Conservation (phyloP, 306 rosid species). For the Prunus salicina region DNA sequence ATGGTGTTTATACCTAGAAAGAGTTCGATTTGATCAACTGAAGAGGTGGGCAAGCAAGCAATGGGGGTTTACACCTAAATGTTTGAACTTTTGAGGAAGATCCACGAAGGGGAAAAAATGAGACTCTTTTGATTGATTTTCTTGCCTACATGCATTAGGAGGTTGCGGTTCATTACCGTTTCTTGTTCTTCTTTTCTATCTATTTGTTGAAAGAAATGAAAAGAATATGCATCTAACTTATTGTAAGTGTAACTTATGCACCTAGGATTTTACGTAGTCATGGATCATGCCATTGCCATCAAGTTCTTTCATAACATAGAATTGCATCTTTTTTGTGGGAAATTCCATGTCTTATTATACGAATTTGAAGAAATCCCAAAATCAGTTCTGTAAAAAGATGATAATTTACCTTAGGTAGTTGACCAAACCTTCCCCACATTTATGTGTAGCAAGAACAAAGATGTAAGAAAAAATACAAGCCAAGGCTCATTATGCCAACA, state of each 20-base stretch:
- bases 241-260: too few relatives aligned
- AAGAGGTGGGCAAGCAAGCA: neutral
- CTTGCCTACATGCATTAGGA: neutral
- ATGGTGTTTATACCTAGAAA: neutral
- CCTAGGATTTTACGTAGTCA: neutral
- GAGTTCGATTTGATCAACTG: slow-evolving; percentile 2
- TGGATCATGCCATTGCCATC: neutral
- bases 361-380: too few relatives aligned
- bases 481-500: too few relatives aligned
- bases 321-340: too few relatives aligned
- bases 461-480: too few relatives aligned
- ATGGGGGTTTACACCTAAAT: neutral
- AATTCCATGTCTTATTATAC: too few relatives aligned
- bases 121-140: neutral
- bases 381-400: too few relatives aligned
- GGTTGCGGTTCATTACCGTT: neutral
- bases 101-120: neutral
- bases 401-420: too few relatives aligned
- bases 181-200: neutral
- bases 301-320: neutral
- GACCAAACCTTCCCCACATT: too few relatives aligned
- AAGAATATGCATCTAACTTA: neutral
- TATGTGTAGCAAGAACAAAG: too few relatives aligned
- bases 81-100: neutral
- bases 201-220: neutral